These are phyloP conservation scores for Ophiostoma quercus DNA, from an alignment of 2,329 filamentous ascomycete genomes.

Conservation along the genomic window DNA sequence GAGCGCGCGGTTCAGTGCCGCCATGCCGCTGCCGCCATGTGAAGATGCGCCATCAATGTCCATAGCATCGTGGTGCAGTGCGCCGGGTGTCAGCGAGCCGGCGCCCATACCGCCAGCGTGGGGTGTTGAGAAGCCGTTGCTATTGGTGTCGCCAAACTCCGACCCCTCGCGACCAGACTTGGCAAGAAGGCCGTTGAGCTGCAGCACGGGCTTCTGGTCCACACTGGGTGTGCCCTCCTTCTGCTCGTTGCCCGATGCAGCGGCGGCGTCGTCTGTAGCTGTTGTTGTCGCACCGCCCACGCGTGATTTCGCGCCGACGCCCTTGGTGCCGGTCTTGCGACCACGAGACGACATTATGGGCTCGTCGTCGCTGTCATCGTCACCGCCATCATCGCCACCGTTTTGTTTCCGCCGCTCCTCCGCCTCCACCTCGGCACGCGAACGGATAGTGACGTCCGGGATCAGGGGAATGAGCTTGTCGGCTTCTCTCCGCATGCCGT, in stretches of 20 bases:
- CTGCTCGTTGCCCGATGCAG: background rate
- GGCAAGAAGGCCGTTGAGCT: conserved; percentile 59
- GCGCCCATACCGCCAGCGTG: conserved; percentile 46
- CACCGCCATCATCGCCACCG: conserved; percentile 73
- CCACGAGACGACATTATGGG: conserved; percentile 97
- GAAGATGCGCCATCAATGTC: conserved; percentile 77
- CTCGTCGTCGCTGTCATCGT: conserved; percentile 94
- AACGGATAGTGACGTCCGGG: conserved; percentile 82
- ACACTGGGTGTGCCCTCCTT: conserved; percentile 73
- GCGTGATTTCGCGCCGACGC: conserved; percentile 64
- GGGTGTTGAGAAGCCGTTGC: conserved; percentile 77
- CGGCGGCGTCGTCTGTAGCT: background rate
- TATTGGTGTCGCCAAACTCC: conserved; percentile 65
- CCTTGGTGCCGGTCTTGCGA: conserved; percentile 77
- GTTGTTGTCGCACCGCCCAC: conserved; percentile 16
- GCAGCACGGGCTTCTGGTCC: conserved; percentile 67
- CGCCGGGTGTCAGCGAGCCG: conserved; percentile 65
- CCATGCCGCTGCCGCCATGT: conserved; percentile 53
- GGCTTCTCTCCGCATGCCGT: conserved; percentile 95
- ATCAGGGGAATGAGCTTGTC: conserved; percentile 95
- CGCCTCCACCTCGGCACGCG: conserved; percentile 89
- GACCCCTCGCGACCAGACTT: conserved; percentile 62
- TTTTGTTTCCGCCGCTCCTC: conserved; percentile 81
- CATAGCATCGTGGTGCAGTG: conserved; percentile 73
- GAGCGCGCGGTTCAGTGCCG: conserved; percentile 55